Evolutionary conservation across 805 yeast species (phyloP).

Genomic region (Suhomyces emberorum): DNA sequence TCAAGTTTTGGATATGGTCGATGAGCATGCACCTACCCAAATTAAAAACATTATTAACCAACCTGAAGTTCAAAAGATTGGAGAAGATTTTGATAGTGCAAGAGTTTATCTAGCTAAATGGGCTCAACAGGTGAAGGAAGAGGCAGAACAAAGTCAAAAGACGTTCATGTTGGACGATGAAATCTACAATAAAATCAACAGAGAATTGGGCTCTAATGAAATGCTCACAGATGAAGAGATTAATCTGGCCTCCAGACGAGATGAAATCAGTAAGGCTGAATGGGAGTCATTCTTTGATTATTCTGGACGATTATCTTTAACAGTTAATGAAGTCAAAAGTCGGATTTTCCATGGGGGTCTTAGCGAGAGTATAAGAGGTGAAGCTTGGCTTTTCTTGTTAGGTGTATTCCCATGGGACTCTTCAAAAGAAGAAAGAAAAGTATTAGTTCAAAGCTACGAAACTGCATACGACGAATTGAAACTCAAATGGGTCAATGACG

Average conservation of each 20-base stretch:
- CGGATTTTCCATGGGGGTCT: conserved; percentile 91
- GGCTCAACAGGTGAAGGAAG: conserved; percentile 93
- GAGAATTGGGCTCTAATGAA: conserved; percentile 61
- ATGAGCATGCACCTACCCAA: conserved; percentile 57
- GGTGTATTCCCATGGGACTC: conserved; percentile 90
- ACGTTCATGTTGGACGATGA: conserved; percentile 54
- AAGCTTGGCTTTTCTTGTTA: conserved; percentile 84
- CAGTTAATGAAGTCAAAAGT: conserved; percentile 75
- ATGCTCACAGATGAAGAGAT: conserved; percentile 59
- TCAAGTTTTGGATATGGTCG: conserved; percentile 62
- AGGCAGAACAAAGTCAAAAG: conserved; percentile 64
- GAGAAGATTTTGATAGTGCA: conserved; percentile 92
- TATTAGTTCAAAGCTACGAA: conserved; percentile 52
- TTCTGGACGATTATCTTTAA: conserved; percentile 68
- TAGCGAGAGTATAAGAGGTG: conserved; percentile 51
- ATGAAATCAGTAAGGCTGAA: conserved; percentile 65
- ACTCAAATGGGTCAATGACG: conserved; percentile 62
- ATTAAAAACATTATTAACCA: conserved; percentile 59
- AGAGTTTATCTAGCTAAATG: conserved; percentile 90
- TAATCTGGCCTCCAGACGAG: conserved; percentile 57
- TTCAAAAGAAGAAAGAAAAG: conserved; percentile 61
- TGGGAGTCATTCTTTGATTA: conserved; percentile 85
- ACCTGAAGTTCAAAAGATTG: conserved; percentile 77
- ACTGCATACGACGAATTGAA: conserved; percentile 64
- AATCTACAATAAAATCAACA: conserved; percentile 53